phyloP scores from a whole-genome alignment of 192 early-diverging fungal species.

The Entophlyctis luteolus region DNA sequence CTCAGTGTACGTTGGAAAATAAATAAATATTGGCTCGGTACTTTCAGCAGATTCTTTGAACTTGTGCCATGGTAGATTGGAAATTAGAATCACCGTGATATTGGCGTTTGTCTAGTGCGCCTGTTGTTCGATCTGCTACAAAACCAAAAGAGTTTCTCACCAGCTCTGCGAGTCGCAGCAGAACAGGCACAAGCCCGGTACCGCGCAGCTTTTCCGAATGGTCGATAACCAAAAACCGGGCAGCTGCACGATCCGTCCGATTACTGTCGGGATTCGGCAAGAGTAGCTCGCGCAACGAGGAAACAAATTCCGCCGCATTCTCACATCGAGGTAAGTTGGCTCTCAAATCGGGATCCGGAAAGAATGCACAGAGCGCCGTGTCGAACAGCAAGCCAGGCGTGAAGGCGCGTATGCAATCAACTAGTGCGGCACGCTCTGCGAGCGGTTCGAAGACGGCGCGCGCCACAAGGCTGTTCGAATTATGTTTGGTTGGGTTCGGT shows the following conservation, averaged over 20 bases:
- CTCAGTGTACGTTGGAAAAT: slow-evolving; percentile 74
- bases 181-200: slow-evolving; percentile 56
- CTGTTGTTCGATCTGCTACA: not conserved
- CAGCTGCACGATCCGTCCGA: no score
- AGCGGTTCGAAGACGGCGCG: not conserved
- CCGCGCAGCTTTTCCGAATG: slow-evolving; percentile 75
- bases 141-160: slow-evolving; percentile 35
- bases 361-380: not conserved
- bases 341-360: not conserved
- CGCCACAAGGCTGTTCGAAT: not conserved
- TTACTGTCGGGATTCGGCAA: slow-evolving; percentile 28
- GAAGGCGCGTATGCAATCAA: not conserved
- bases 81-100: slow-evolving; percentile 70
- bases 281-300: not conserved
- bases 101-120: slow-evolving; percentile 43
- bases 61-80: slow-evolving; percentile 70
- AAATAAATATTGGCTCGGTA: slow-evolving; percentile 51
- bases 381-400: not conserved
- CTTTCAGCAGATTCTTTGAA: slow-evolving; percentile 67
- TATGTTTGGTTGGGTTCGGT: not conserved
- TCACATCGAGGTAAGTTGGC: not conserved
- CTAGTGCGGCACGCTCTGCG: not conserved
- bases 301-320: not conserved
- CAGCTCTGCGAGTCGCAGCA: slow-evolving; percentile 70
- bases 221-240: slow-evolving; percentile 55